Conservation (phyloP, 139 green algal species). For the Volvox africanus region DNA sequence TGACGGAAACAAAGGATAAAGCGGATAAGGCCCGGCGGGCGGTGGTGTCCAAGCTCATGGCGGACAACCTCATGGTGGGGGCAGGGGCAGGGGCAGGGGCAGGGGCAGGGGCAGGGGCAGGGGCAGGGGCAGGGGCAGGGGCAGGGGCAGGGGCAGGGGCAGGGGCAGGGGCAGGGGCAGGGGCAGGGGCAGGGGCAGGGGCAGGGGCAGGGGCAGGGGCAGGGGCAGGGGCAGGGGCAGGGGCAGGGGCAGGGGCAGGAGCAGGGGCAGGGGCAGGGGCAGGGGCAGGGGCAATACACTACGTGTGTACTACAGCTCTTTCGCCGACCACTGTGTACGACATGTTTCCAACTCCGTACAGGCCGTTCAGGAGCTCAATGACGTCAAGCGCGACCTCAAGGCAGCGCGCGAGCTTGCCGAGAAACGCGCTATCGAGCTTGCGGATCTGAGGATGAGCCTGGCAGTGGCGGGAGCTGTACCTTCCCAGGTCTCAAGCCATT, state of each 20-base stretch:
- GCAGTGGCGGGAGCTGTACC: conserved; percentile 20
- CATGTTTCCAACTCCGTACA: neutral
- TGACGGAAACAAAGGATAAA: conserved; percentile 50
- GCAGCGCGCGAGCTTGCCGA: conserved; percentile 21
- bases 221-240: neutral
- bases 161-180: neutral
- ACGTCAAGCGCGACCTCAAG: conserved; percentile 54
- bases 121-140: neutral
- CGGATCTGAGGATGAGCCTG: conserved; percentile 39
- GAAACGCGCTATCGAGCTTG: conserved; percentile 38
- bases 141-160: neutral
- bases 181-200: neutral
- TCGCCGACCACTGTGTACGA: too few relatives aligned
- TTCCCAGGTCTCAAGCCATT: neutral
- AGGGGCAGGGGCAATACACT: neutral
- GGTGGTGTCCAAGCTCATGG: conserved; percentile 47
- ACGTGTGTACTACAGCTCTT: too few relatives aligned
- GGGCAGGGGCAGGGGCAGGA: too few relatives aligned
- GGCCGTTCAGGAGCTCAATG: conserved; percentile 50
- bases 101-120: neutral
- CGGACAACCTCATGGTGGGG: conserved; percentile 31
- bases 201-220: neutral
- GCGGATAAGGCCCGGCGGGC: conserved; percentile 26
- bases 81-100: neutral
- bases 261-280: too few relatives aligned